Evolutionary conservation across 176 grass and related monocot genomes (phyloP).

Genomic region (Musa troglodytarum): DNA sequence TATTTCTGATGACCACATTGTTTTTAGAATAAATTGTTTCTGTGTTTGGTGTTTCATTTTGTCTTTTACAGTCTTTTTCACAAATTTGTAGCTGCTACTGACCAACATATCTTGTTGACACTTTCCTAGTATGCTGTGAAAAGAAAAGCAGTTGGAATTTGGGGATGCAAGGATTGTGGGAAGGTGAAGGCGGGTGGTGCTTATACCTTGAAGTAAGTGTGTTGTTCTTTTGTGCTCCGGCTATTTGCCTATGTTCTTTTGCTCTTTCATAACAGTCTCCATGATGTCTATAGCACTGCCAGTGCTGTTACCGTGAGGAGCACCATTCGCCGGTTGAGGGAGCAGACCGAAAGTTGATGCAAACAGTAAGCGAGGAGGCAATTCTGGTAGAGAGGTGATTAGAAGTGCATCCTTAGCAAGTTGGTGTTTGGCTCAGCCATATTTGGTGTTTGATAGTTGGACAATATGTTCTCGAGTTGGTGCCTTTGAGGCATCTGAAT

Average conservation of each 20-base stretch:
- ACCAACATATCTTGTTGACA: too few relatives aligned
- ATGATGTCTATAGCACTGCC: slow-evolving; percentile 40
- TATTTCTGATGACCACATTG: too few relatives aligned
- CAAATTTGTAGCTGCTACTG: background rate
- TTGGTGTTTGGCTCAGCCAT: too few relatives aligned
- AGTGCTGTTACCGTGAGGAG: slow-evolving; percentile 69
- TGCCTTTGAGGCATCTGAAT: too few relatives aligned
- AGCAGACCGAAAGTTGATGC: slow-evolving; percentile 57
- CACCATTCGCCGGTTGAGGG: slow-evolving; percentile 70
- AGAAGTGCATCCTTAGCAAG: too few relatives aligned
- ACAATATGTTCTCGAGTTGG: too few relatives aligned
- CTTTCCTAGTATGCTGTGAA: slow-evolving; percentile 56
- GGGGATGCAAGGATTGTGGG: slow-evolving; percentile 75
- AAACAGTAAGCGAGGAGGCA: too few relatives aligned
- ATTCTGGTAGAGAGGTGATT: too few relatives aligned
- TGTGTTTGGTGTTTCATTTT: background rate
- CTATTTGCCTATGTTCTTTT: background rate
- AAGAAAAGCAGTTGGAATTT: slow-evolving; percentile 84
- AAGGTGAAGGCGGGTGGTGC: slow-evolving; percentile 73
- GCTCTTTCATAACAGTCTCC: slow-evolving; percentile 3
- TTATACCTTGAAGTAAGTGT: slow-evolving; percentile 79
- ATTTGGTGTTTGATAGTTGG: too few relatives aligned
- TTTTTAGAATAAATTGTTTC: too few relatives aligned
- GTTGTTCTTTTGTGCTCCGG: background rate
- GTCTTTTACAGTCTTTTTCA: background rate